phyloP scores from a whole-genome alignment of 2,329 filamentous ascomycete species.

The Pseudogymnoascus pannorum region DNA sequence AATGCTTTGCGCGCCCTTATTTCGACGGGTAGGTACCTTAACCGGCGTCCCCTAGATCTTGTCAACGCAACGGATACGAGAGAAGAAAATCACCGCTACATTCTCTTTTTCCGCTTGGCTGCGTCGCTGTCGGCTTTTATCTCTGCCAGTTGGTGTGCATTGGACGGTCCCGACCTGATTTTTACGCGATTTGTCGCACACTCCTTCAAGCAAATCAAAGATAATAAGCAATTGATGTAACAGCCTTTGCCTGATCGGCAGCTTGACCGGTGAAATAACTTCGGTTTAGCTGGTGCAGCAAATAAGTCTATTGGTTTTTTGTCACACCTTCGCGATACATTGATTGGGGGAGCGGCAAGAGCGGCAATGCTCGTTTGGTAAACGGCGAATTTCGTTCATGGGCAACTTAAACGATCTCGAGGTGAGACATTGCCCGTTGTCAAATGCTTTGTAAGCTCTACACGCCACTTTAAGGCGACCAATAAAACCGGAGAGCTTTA shows the following conservation, averaged over 20 bases:
- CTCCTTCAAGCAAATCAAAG: background rate
- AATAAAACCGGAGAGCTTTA: background rate
- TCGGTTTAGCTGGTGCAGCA: background rate
- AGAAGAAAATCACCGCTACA: constrained; percentile 12
- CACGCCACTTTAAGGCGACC: background rate
- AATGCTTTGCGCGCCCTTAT: too few species aligned
- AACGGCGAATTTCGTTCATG: too few species aligned
- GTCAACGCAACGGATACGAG: constrained; percentile 10
- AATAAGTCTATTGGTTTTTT: background rate
- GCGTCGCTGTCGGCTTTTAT: background rate
- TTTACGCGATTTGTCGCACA: background rate
- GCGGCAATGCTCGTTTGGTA: background rate
- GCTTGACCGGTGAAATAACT: background rate
- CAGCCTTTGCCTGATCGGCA: background rate
- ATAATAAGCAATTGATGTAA: background rate
- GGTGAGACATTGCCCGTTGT: background rate
- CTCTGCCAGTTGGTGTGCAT: background rate
- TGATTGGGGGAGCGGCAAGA: background rate
- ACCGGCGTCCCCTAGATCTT: constrained; percentile 25
- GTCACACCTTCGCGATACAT: background rate
- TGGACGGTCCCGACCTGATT: background rate
- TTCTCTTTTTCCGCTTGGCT: background rate
- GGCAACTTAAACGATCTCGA: background rate
- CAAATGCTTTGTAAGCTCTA: background rate
- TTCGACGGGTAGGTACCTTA: constrained; percentile 19